Evolutionary conservation across 352 stramenopile species (phyloP).

Genomic region (Phytophthora fragariae): DNA sequence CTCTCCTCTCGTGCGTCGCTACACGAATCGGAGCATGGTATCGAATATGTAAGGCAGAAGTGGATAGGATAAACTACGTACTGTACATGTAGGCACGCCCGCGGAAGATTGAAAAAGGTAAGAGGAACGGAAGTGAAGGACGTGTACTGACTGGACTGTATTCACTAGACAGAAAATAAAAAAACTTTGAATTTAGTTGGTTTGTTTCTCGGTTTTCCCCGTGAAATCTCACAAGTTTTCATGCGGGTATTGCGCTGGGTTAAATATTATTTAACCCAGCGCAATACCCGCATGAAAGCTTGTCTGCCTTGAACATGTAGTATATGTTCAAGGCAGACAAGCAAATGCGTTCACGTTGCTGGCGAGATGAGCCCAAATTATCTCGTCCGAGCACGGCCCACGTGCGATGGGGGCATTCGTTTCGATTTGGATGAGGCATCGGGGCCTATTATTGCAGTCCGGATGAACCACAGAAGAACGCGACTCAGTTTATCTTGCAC

Average conservation of each 20-base stretch:
- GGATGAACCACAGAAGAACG: neutral
- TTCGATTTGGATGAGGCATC: neutral
- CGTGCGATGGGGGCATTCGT: neutral
- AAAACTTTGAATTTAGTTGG: neutral
- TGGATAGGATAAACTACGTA: neutral
- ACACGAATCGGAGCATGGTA: constrained; percentile 37
- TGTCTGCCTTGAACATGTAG: no score
- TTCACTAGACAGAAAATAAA: no score
- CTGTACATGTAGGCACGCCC: constrained; percentile 1
- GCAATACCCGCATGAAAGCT: no score
- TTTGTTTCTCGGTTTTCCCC: neutral
- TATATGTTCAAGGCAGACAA: neutral
- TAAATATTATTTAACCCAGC: no score
- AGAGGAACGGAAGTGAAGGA: constrained; percentile 12
- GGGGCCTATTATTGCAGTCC: neutral
- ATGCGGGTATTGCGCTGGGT: neutral
- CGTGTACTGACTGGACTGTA: constrained; percentile 34
- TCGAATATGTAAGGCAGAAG: constrained; percentile 39
- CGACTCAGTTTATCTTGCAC: neutral
- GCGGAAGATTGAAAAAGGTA: constrained; percentile 9
- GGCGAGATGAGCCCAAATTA: neutral
- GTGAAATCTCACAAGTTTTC: neutral
- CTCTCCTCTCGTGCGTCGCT: constrained; percentile 54
- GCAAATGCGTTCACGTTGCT: neutral
- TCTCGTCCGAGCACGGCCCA: no score